These are phyloP conservation scores for Euphrasia confusa DNA, from an alignment of 257 asterid genomes.

Conservation along the genomic window DNA sequence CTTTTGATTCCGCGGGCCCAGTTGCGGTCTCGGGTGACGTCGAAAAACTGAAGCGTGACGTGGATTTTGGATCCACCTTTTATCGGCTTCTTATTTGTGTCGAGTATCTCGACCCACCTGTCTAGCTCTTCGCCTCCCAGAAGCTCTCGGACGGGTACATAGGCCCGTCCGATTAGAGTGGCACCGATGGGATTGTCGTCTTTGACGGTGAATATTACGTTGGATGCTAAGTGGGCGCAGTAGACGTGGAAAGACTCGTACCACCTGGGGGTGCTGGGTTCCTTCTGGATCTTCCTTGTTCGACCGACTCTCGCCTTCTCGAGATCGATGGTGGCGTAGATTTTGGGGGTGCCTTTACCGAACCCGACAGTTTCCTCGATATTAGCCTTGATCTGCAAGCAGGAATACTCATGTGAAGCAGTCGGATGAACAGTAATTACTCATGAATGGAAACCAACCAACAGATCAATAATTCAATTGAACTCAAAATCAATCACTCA, in stretches of 20 bases:
- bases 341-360: conserved; percentile 72
- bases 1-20: conserved; percentile 81
- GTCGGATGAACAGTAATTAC: no score
- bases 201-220: conserved; percentile 76
- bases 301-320: conserved; percentile 91
- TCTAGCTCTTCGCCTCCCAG: conserved; percentile 83
- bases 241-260: conserved; percentile 78
- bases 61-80: conserved; percentile 71
- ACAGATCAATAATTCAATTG: background rate
- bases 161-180: conserved; percentile 89
- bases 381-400: conserved; percentile 48
- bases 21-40: conserved; percentile 63
- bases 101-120: conserved; percentile 79
- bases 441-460: no score
- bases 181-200: conserved; percentile 90
- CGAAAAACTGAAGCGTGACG: conserved; percentile 77
- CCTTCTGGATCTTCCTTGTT: conserved; percentile 58
- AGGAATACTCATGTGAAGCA: no score
- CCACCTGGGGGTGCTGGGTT: conserved; percentile 76
- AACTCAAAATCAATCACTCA: background rate
- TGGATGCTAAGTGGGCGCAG: conserved; percentile 75
- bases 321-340: conserved; percentile 73
- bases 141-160: conserved; percentile 63
- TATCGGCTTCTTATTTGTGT: conserved; percentile 61
- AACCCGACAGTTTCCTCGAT: conserved; percentile 76